Evolutionary conservation across 2,329 filamentous ascomycete genomes (phyloP), one percentile per base, ranked within the genome.

Genomic region (Thielaviopsis euricoi): DNA sequence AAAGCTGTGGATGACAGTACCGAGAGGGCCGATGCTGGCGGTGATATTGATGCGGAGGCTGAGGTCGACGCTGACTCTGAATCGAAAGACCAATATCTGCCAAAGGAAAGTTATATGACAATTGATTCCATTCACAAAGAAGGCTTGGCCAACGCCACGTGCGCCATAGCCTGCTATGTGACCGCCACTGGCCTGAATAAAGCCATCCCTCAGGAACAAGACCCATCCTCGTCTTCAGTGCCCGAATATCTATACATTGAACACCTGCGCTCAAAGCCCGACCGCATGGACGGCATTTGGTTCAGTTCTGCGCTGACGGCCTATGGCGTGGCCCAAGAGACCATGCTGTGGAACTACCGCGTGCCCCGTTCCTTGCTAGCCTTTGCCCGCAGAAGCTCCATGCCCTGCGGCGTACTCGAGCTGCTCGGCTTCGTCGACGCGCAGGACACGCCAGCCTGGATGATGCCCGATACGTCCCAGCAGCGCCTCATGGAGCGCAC

Each of bases 341-440:
- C 78, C 0, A 71, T 81, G 10, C 70, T 83, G 2, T 83, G 80
- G 80, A 79, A 76, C 64, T 82, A 80, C 68, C 73, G 74, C 58
- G 80, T 82, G 52, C 78, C 79, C 0, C 71, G 76, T 21, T 71
- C 74, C 2, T 67, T 82, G 4, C 63, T 81, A 1, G 61, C 68
- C 0, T 79, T 83, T 59, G 67, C 77, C 2, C 71, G 74, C 9
- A 73, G 71, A 29, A 74, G 76, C 19, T 76, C 76, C 0, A 73
- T 83, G 0, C 79, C 80, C 0, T 82, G 79, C 63, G 80, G 80
- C 33, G 70, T 82, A 26, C 70, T 83, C 26, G 78, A 80, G n/a
- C 64, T 82, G 21, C 66, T 83, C 0, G 71, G 67, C 21, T 64
- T 79, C 3, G 73, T 78, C 3, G 71, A 75, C 54, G 73, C 76